These are phyloP conservation scores for Polytrichum formosum DNA, from an alignment of 225 moss, liverwort and hornwort species.

Conservation along the genomic window DNA sequence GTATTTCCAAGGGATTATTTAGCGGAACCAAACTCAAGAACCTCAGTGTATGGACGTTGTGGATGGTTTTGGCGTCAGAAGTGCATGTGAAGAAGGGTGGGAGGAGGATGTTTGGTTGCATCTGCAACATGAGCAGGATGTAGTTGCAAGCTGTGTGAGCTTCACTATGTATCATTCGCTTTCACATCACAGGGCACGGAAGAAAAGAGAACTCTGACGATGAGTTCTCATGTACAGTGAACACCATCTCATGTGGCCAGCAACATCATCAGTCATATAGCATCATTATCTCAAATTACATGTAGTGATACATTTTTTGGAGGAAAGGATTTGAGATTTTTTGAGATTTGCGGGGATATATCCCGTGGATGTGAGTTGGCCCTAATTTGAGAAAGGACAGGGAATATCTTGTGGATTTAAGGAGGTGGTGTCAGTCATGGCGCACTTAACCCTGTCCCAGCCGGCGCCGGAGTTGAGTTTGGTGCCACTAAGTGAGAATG, in stretches of 20 bases:
- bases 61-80: too few species aligned
- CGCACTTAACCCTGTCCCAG: slow-evolving; percentile 28
- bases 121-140: too few species aligned
- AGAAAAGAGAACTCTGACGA: slow-evolving; percentile 2
- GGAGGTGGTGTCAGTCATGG: slow-evolving; percentile 9
- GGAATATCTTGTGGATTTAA: neutral
- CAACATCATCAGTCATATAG: too few species aligned
- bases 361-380: neutral
- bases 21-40: too few species aligned
- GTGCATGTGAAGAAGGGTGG: too few species aligned
- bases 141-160: too few species aligned
- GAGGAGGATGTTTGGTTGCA: too few species aligned
- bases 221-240: neutral
- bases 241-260: neutral
- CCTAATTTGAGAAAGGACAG: neutral
- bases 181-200: neutral
- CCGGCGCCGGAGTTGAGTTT: neutral
- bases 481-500: neutral
- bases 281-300: too few species aligned
- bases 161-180: neutral
- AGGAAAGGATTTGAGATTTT: neutral
- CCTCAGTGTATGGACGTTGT: too few species aligned
- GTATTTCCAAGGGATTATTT: too few species aligned
- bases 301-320: too few species aligned
- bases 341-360: neutral